Percentiles rank a stretch among this genome's conserved stretches.
These are phyloP conservation scores for Castanea sativa DNA, from an alignment of 306 rosid species.

Conservation along the genomic window DNA sequence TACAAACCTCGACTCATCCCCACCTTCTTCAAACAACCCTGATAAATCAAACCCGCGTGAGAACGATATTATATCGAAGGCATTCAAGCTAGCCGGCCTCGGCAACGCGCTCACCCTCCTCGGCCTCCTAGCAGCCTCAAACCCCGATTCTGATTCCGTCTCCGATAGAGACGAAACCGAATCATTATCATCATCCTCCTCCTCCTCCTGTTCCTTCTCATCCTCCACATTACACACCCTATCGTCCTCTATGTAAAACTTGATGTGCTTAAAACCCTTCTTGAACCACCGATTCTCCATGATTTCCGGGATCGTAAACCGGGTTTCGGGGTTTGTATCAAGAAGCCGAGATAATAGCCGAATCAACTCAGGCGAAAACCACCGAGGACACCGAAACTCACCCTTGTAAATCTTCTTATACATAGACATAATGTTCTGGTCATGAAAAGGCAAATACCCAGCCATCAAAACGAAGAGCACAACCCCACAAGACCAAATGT, in stretches of 20 bases:
- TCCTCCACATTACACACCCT: constrained; percentile 66
- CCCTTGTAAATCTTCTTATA: constrained; percentile 87
- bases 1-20: constrained; percentile 53
- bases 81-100: constrained; percentile 62
- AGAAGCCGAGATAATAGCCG: constrained; percentile 51
- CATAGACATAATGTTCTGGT: constrained; percentile 88
- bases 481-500: constrained; percentile 93
- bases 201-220: constrained; percentile 8
- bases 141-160: constrained; percentile 47
- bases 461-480: constrained; percentile 88
- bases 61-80: constrained; percentile 59
- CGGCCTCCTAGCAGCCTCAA: constrained; percentile 26
- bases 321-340: constrained; percentile 64
- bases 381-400: constrained; percentile 76
- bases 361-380: constrained; percentile 74
- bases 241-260: constrained; percentile 87
- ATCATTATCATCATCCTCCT: constrained; percentile 27
- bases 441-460: constrained; percentile 87
- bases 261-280: constrained; percentile 79
- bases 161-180: constrained; percentile 46
- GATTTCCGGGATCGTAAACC: constrained; percentile 71
- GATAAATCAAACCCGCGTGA: constrained; percentile 63
- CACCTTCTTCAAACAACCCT: constrained; percentile 58
- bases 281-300: constrained; percentile 93
- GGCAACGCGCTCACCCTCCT: constrained; percentile 26